These are phyloP conservation scores for Pythium sp. DNA, from an alignment of 352 stramenopile genomes.

Conservation along the genomic window DNA sequence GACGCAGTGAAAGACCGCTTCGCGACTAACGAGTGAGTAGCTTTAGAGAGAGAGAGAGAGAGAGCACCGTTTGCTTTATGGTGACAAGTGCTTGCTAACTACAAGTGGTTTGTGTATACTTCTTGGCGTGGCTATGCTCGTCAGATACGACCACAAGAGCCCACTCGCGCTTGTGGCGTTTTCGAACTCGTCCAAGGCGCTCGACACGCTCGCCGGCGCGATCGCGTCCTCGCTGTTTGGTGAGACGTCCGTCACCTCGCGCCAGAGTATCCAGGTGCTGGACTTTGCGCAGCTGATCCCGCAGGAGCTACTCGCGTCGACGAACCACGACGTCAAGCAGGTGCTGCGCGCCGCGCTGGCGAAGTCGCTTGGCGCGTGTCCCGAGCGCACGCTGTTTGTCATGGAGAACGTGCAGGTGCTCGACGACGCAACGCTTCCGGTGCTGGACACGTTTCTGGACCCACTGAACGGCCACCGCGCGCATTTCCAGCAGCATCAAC, in stretches of 20 bases:
- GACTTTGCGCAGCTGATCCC: conserved; percentile 27
- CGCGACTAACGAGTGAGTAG: conserved; percentile 40
- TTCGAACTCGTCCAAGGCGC: conserved; percentile 35
- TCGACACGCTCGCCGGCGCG: conserved; percentile 14
- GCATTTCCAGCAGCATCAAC: conserved; percentile 45
- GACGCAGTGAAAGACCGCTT: conserved; percentile 45
- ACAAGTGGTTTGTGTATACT: not conserved
- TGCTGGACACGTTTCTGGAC: conserved; percentile 69
- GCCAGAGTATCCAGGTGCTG: conserved; percentile 19
- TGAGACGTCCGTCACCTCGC: not conserved
- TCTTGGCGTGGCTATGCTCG: not conserved
- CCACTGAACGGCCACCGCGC: conserved; percentile 64
- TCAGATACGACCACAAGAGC: conserved; percentile 36
- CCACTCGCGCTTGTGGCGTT: conserved; percentile 55
- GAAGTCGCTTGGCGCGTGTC: conserved; percentile 33
- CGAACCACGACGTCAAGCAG: conserved; percentile 51
- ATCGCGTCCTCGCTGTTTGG: conserved; percentile 14
- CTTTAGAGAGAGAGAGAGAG: not conserved
- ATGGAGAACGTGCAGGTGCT: conserved; percentile 47
- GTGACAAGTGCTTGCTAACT: not conserved
- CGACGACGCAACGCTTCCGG: conserved; percentile 41
- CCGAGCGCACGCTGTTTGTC: conserved; percentile 50
- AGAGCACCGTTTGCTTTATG: not conserved
- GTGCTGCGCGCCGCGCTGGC: conserved; percentile 37
- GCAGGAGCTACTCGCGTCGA: conserved; percentile 15